Base-by-base conservation (phyloP, 345 rosid species). In the Lagerstroemia speciosa region DNA sequence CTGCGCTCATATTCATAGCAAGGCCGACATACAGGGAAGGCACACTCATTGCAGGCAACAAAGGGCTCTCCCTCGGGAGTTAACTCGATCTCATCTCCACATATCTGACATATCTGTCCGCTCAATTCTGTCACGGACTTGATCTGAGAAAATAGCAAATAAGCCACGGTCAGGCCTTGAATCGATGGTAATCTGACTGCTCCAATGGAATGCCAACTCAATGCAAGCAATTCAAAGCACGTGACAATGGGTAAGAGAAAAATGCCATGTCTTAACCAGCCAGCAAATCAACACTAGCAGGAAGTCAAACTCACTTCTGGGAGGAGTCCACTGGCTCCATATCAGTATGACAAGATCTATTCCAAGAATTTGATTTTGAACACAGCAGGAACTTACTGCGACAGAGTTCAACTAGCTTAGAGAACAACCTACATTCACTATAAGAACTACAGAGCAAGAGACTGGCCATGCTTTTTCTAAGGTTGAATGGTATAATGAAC, bases 1-100 rank as follows among this genome's bases (percentile, higher is more conserved):
- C 90, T 82, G 78, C 98, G 86, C 83, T 93, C 98, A 55, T 93
- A 91, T 80, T 89, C 96, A 48, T 93, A 93, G 79, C 98, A 91
- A 55, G 92, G 87, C 72, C 93, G 81, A 76, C 98, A 93, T 58
- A 93, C 97, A n/a, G 98, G 98, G 76, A 93, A 93, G 67, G 97
- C 98, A 72, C 98, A 93, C 79, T 93, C 98, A 34, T 93, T 93
- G 84, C 98, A 93, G 24, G 98, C 98, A 76, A 93, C 96, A 34
- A 93, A 93, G 55, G 77, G 82, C 84, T 93, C 98, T 31, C 87
- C 82, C 27, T 78, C 85, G 30, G 79, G 89, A 0, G 91, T 79
- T 58, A 93, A 48, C 76, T 91, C 97, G 55, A 93, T 87, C 73
- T 87, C 94, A 65, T 93, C 98, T 34, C 86, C 91, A 77, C 98